A percentile compares a stretch with the other conserved stretches of the same genome.
These are phyloP conservation scores for Ophiostoma sp. DNA, from an alignment of 2,329 filamentous ascomycete species.

Conservation along the genomic window DNA sequence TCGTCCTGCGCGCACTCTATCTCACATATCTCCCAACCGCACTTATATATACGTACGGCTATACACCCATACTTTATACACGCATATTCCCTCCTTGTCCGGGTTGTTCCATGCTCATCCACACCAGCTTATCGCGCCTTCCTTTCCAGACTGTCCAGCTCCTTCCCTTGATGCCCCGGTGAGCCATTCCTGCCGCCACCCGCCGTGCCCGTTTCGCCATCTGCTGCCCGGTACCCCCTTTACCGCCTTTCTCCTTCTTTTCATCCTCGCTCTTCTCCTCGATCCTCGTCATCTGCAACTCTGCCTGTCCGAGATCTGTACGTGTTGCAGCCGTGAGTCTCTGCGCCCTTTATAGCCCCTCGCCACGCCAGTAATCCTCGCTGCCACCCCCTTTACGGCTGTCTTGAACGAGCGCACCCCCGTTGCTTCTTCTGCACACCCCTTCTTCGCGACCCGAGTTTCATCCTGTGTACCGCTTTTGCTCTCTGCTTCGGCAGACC, in stretches of 20 bases:
- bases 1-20: conserved; percentile 5
- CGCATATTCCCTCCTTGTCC: background rate
- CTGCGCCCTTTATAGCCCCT: background rate
- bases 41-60: background rate
- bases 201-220: background rate
- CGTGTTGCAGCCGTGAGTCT: background rate
- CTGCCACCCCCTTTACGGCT: background rate
- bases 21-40: background rate
- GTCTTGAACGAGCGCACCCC: background rate
- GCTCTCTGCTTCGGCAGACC: background rate
- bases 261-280: background rate
- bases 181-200: background rate
- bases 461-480: background rate
- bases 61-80: background rate
- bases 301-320: conserved; percentile 7
- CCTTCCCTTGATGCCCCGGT: background rate
- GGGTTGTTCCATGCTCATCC: background rate
- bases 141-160: conserved; percentile 1
- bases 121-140: background rate
- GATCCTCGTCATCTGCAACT: conserved; percentile 2
- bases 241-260: background rate
- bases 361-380: background rate
- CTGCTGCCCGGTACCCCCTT: background rate
- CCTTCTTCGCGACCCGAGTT: background rate
- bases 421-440: background rate